Conservation (phyloP, 257 asterid species). For the Scutellaria minor region DNA sequence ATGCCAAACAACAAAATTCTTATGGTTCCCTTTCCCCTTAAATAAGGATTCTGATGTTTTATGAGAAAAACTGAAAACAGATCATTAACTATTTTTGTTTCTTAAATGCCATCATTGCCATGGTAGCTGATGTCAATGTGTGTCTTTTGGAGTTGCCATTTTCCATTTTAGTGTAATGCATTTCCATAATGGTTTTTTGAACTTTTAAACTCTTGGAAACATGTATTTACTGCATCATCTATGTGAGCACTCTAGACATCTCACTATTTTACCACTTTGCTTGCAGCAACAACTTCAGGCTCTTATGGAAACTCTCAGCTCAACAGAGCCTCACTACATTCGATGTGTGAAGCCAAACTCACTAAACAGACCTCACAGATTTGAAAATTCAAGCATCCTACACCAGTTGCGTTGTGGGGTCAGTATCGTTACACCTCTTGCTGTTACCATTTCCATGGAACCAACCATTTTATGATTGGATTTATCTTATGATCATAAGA, state of each 20-base stretch:
- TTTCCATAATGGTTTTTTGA: neutral
- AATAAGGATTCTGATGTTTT: constrained; percentile 1
- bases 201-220: constrained; percentile 20
- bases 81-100: neutral
- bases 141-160: neutral
- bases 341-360: constrained; percentile 99
- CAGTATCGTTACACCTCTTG: constrained; percentile 42
- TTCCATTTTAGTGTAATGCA: constrained; percentile 19
- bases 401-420: constrained; percentile 99
- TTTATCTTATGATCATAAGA: constrained; percentile 31
- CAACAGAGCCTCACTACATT: constrained; percentile 96
- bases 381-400: constrained; percentile 86
- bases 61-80: neutral
- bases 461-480: constrained; percentile 17
- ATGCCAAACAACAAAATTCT: neutral
- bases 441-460: constrained; percentile 23
- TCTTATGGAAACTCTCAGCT: constrained; percentile 96
- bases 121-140: constrained; percentile 24
- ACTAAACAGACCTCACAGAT: constrained; percentile 80
- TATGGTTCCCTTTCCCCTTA: neutral
- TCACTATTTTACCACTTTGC: constrained; percentile 37
- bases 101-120: constrained; percentile 15
- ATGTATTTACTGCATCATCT: constrained; percentile 4
- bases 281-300: constrained; percentile 99
- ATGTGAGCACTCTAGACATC: constrained; percentile 24